Conservation (phyloP, 2,329 filamentous ascomycete genomes). For the Ustulina deusta region DNA sequence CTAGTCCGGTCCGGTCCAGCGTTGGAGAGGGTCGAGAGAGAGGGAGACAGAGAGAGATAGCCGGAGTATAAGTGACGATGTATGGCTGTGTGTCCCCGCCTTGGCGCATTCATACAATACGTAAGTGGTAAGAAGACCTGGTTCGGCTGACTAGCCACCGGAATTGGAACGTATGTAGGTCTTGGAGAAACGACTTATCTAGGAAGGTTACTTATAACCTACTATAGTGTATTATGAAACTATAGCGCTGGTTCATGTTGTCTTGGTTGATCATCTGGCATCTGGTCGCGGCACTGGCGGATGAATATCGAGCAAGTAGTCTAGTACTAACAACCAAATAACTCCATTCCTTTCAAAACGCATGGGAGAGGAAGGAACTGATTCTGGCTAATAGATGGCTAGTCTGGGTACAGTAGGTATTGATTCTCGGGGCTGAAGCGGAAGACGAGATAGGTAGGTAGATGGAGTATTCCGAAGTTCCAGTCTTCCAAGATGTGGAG, state of each 20-base stretch:
- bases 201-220: too few relatives aligned
- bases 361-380: neutral
- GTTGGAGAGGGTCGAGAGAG: neutral
- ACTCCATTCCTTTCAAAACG: too few relatives aligned
- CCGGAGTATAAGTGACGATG: constrained; percentile 14
- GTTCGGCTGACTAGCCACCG: constrained; percentile 28
- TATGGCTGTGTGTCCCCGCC: constrained; percentile 8
- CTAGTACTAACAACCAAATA: too few relatives aligned
- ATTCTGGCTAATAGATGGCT: neutral
- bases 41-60: neutral
- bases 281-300: neutral
- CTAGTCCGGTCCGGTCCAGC: neutral
- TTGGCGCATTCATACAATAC: constrained; percentile 32
- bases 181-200: constrained; percentile 15
- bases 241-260: too few relatives aligned
- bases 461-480: neutral
- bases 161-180: neutral
- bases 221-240: too few relatives aligned
- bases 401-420: neutral
- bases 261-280: neutral
- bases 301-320: neutral
- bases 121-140: neutral
- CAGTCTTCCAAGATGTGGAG: neutral
- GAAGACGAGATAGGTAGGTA: neutral
- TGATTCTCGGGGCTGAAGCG: neutral